Evolutionary conservation across 208 protist species (phyloP).

Genomic region (Jaenimonas drosophilae): DNA sequence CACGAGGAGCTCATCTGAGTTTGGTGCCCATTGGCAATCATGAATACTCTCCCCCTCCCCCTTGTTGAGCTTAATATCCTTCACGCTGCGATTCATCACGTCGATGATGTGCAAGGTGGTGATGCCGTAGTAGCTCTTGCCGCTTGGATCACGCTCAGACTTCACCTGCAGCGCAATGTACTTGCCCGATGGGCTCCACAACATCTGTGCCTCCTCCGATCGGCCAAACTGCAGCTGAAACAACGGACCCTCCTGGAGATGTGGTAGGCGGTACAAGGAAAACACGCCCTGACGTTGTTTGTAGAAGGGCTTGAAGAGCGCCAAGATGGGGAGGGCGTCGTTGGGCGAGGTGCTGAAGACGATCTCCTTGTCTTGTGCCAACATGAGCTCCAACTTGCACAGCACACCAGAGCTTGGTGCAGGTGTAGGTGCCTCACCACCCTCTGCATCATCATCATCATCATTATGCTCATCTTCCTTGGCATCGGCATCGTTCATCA

Average conservation of each 20-base stretch:
- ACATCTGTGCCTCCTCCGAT: conserved; percentile 47
- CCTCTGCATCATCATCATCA: conserved; percentile 1
- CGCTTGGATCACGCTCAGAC: conserved; percentile 71
- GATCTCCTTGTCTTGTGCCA: conserved; percentile 74
- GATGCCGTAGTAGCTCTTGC: conserved; percentile 88
- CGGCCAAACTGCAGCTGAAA: conserved; percentile 53
- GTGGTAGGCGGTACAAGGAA: conserved; percentile 54
- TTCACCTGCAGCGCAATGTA: conserved; percentile 62
- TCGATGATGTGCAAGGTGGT: conserved; percentile 70
- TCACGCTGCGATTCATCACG: conserved; percentile 36
- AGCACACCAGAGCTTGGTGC: conserved; percentile 12
- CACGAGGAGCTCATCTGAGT: conserved; percentile 72
- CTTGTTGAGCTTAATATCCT: conserved; percentile 60
- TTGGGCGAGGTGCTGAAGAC: conserved; percentile 42
- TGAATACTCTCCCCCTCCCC: conserved; percentile 72
- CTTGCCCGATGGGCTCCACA: conserved; percentile 59
- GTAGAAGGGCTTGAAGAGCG: conserved; percentile 77
- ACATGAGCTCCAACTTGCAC: conserved; percentile 64
- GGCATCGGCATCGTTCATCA: background rate
- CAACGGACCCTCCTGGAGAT: conserved; percentile 55
- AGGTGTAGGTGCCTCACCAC: background rate
- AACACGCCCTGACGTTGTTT: conserved; percentile 65
- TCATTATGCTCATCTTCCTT: conserved; percentile 3
- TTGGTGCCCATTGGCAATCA: conserved; percentile 78
- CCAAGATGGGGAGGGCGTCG: conserved; percentile 41